These are phyloP conservation scores for Sporisorium graminicola DNA, from an alignment of 1,284 basidiomycete species.

Conservation along the genomic window DNA sequence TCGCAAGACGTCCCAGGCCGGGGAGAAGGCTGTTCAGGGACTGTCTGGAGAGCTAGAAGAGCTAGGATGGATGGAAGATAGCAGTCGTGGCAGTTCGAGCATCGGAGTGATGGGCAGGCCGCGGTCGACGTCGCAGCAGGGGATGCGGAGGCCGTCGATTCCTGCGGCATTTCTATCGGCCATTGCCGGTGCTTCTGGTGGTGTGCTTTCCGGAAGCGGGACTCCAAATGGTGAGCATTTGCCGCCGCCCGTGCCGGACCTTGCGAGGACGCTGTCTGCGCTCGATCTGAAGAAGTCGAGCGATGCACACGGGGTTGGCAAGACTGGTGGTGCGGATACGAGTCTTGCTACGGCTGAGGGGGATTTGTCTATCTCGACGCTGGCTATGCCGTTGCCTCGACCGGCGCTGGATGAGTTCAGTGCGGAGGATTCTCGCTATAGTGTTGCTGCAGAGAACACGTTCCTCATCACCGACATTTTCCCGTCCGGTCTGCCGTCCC, in stretches of 20 bases:
- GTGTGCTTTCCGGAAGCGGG: not conserved
- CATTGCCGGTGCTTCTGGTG: conserved; percentile 15
- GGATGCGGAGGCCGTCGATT: conserved; percentile 50
- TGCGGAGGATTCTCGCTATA: not conserved
- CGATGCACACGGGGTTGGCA: not conserved
- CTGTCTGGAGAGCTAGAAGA: conserved; percentile 14
- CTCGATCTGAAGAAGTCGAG: conserved; percentile 24
- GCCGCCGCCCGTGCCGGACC: conserved; percentile 50
- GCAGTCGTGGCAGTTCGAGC: not conserved
- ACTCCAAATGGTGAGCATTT: conserved; percentile 6
- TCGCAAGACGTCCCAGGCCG: conserved; percentile 22
- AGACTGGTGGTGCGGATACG: not conserved
- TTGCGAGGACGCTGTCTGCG: conserved; percentile 52
- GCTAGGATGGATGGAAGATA: conserved; percentile 1
- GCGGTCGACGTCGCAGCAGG: conserved; percentile 55
- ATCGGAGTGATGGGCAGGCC: conserved; percentile 39
- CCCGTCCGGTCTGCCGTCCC: conserved; percentile 54
- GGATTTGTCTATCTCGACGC: conserved; percentile 4
- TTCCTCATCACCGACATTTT: conserved; percentile 54
- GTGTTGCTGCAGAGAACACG: not conserved
- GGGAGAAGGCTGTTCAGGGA: not conserved
- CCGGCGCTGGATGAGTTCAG: not conserved
- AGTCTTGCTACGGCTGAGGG: conserved; percentile 4
- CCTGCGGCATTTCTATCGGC: conserved; percentile 47
- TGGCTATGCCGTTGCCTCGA: conserved; percentile 40